phyloP scores from a whole-genome alignment of 2,329 filamentous ascomycete genomes.

The Botrytis squamosa region DNA sequence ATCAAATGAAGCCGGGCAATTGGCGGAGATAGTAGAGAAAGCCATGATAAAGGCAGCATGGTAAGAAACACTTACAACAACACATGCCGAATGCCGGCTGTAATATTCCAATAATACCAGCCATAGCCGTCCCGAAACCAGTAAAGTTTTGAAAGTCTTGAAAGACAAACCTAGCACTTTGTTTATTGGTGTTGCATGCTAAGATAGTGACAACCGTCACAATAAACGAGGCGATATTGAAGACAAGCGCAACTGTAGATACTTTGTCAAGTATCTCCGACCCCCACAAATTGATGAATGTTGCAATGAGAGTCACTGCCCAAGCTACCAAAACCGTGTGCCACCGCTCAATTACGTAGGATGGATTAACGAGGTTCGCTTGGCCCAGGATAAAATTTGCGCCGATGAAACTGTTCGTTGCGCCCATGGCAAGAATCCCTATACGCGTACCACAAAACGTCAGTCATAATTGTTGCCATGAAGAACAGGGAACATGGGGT shows the following conservation, averaged over 20 bases:
- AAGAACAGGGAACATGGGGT: not conserved
- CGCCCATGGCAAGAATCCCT: slow-evolving; percentile 49
- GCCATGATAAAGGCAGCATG: not conserved
- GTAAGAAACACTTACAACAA: slow-evolving; percentile 39
- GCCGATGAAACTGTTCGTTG: slow-evolving; percentile 53
- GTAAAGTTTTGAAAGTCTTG: slow-evolving; percentile 53
- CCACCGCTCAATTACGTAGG: slow-evolving; percentile 54
- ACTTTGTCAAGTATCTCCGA: slow-evolving; percentile 52
- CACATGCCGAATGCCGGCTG: slow-evolving; percentile 57
- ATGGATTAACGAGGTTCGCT: slow-evolving; percentile 51
- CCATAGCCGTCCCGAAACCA: slow-evolving; percentile 51
- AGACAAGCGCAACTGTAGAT: slow-evolving; percentile 49
- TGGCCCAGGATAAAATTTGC: slow-evolving; percentile 56
- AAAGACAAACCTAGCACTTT: slow-evolving; percentile 55
- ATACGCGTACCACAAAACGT: slow-evolving; percentile 20
- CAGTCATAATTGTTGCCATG: slow-evolving; percentile 6
- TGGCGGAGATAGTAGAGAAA: not conserved
- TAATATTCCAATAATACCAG: slow-evolving; percentile 53
- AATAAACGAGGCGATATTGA: slow-evolving; percentile 54
- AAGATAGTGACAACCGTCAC: slow-evolving; percentile 53
- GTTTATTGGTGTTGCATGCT: slow-evolving; percentile 53
- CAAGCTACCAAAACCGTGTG: slow-evolving; percentile 55
- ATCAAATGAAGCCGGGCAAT: not conserved
- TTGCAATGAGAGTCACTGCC: slow-evolving; percentile 46
- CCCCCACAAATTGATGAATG: slow-evolving; percentile 50